Evolutionary conservation across 257 asterid species (phyloP), one percentile per base, ranked within the genome.

Genomic region (Penstemon barbatus): DNA sequence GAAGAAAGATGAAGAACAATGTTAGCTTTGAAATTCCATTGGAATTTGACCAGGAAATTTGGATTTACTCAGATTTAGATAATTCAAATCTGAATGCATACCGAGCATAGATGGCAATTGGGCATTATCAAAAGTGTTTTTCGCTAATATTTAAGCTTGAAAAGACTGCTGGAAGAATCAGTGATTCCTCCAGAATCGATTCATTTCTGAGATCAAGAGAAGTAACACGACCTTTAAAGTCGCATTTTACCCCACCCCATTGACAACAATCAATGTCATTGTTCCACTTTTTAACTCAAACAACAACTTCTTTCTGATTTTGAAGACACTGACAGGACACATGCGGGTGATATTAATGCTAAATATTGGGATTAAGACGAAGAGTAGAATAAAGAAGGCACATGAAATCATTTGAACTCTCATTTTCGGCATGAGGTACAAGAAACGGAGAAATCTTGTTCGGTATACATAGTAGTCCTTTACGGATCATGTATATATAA

Each of bases 191-290:
- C 63, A 0, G 39, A 25, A 71, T 58, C 4, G 1, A 4, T 33
- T 74, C 69, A 8, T 42, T 0, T 9, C 50, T 18, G 9, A 83
- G 74, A 8, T 77, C 36, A 43, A 83, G 42, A 6, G 54, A 10
- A 13, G 68, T 65, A 3, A 83, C 79, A 44, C 43, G 76, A 10
- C 84, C 84, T 5, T 48, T 19, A 38, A 8, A 13, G 43, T 76
- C 82, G n/a, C 85, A 82, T 38, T 48, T 15, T 8, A 79, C 81
- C 11, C 87, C 84, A 4, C 58, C 3, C 84, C 87, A 82, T 0
- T 6, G 42, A 46, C 87, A 78, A 33, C 86, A 78, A 54, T 81
- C 71, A 3, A 11, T 4, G 5, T 5, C 79, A 7, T 39, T 48
- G 18, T 15, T 15, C 18, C 56, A 4, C 52, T 60, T 63, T 62